A percentile compares a stretch with the other conserved stretches of the same genome.
Evolutionary conservation across 2,329 filamentous ascomycete species (phyloP).

Genomic region (Akanthomyces lecanii): DNA sequence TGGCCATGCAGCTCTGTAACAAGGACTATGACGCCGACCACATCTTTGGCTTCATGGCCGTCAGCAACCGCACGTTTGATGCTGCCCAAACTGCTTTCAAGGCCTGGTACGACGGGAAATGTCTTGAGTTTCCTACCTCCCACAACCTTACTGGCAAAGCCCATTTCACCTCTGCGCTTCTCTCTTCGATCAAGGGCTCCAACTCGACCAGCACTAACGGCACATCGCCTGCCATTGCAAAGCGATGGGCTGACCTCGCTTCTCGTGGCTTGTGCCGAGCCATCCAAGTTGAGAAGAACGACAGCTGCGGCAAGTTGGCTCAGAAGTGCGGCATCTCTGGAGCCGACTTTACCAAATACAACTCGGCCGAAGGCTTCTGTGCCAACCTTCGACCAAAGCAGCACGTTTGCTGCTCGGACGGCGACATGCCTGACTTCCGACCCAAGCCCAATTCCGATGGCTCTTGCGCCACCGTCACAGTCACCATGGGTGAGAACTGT

Average conservation of each 20-base stretch:
- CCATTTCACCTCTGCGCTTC: not conserved
- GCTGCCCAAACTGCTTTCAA: not conserved
- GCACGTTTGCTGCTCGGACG: constrained; percentile 31
- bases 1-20: constrained; percentile 2
- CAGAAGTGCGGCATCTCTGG: constrained; percentile 35
- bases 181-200: not conserved
- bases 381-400: constrained; percentile 26
- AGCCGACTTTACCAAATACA: constrained; percentile 36
- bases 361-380: constrained; percentile 27
- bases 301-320: constrained; percentile 36
- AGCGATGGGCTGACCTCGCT: not conserved
- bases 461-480: constrained; percentile 30
- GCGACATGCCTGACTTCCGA: constrained; percentile 30
- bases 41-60: constrained; percentile 9
- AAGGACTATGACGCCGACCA: constrained; percentile 5
- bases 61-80: constrained; percentile 9
- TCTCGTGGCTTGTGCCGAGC: not conserved
- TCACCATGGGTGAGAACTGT: constrained; percentile 33
- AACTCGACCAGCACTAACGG: constrained; percentile 6
- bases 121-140: not conserved
- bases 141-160: constrained; percentile 5
- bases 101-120: not conserved
- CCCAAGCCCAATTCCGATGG: constrained; percentile 34
- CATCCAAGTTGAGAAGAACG: constrained; percentile 30
- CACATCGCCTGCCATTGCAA: not conserved